Evolutionary conservation across 73 alveolate species (phyloP).

Genomic region (Symbiodinium pilosum): DNA sequence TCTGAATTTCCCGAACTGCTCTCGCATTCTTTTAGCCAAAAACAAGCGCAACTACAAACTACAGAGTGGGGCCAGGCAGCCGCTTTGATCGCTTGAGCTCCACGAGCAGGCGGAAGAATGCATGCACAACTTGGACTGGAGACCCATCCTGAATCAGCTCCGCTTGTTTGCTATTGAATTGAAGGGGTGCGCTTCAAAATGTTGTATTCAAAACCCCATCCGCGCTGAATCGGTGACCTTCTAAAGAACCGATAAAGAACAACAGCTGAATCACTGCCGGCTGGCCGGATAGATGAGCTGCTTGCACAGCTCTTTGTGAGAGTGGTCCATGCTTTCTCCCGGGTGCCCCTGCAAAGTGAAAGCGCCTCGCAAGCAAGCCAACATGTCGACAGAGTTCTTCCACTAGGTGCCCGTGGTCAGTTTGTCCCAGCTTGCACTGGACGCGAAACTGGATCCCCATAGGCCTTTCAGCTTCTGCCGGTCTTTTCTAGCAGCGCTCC

Average conservation of each 20-base stretch:
- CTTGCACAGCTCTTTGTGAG: slow-evolving; percentile 26
- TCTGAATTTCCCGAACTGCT: background rate
- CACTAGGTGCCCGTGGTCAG: too few species aligned
- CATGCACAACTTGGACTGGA: slow-evolving; percentile 75
- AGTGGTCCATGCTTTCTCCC: slow-evolving; percentile 55
- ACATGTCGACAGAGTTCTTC: background rate
- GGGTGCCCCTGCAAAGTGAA: slow-evolving; percentile 23
- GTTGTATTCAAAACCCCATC: too few species aligned
- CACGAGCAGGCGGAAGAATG: slow-evolving; percentile 58
- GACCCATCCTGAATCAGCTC: slow-evolving; percentile 1
- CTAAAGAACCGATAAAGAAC: too few species aligned
- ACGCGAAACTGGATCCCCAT: too few species aligned
- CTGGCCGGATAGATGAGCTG: slow-evolving; percentile 45
- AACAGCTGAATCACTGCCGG: background rate
- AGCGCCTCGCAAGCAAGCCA: slow-evolving; percentile 23
- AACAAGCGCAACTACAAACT: background rate
- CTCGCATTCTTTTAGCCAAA: background rate
- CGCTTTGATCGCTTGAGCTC: slow-evolving; percentile 73
- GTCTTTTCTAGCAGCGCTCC: slow-evolving; percentile 40
- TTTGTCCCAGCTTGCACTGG: too few species aligned
- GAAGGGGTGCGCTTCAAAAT: too few species aligned
- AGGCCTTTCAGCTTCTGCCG: slow-evolving; percentile 51
- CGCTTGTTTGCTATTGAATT: background rate
- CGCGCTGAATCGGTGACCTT: too few species aligned
- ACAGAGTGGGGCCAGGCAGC: background rate